These are phyloP conservation scores for Eucalyptus viminalis DNA, from an alignment of 345 rosid species.

Conservation along the genomic window DNA sequence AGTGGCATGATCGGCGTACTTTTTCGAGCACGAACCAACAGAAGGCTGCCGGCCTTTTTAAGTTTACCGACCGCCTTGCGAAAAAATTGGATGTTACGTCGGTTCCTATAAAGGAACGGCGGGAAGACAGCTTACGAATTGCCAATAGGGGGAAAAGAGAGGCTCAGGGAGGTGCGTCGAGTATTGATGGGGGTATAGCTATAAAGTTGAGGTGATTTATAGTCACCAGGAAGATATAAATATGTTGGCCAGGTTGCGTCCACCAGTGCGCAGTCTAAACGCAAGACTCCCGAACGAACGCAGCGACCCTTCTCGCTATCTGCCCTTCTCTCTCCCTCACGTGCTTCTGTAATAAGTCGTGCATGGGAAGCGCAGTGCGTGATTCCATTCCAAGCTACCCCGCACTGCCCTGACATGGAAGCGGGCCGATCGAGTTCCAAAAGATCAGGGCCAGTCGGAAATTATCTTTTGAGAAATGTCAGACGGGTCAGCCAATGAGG, in stretches of 20 bases:
- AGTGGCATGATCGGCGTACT: neutral
- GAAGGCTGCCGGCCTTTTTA: neutral
- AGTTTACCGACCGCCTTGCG: neutral
- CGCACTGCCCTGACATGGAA: neutral
- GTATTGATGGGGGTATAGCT: neutral
- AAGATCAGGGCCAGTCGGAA: neutral
- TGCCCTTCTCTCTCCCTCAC: slow-evolving; percentile 11
- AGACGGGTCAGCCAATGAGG: neutral
- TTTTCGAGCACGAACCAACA: neutral
- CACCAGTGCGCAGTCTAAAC: neutral
- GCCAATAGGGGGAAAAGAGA: neutral
- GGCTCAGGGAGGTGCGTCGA: neutral
- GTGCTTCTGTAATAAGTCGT: neutral
- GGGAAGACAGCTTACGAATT: neutral
- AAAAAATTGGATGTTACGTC: neutral
- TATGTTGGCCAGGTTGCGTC: neutral
- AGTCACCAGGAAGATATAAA: neutral
- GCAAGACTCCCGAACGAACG: neutral
- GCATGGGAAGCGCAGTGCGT: neutral
- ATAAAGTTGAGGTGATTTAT: neutral
- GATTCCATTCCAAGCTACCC: neutral
- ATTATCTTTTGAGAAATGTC: neutral
- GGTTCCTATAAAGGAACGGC: neutral
- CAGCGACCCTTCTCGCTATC: slow-evolving; percentile 16
- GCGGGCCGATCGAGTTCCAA: neutral